Evolutionary conservation across 192 early-diverging fungal genomes (phyloP), one percentile per base, ranked within the genome.

Genomic region (Mortierella alpina): DNA sequence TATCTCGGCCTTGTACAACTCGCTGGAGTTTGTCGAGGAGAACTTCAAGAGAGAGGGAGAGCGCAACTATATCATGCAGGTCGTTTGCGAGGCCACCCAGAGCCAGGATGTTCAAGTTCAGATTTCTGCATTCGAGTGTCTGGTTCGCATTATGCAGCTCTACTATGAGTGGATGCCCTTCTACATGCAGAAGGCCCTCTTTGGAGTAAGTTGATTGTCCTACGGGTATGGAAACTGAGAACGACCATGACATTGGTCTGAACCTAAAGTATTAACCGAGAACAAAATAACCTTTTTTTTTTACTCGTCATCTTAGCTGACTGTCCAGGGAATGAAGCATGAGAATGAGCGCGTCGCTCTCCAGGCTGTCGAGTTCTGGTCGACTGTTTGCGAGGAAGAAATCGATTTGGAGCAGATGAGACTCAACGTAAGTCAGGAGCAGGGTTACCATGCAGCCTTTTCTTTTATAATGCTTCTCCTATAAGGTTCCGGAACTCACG

Each of bases 361-460:
- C 72, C 98, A 99, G 82, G 98, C 97, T 54, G 93, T 99, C 70
- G 98, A 99, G 86, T 99, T 99, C 82, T 99, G 98, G 98, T 97
- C 96, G 11, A 98, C 97, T 42, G 92, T 99, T 39, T 98, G 95
- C 74, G 98, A 99, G 70, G 93, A 93, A 69, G 98, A 99, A 81
- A 89, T 95, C 60, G 93, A 95, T 56, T 74, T 95, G 18, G 83
- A 88, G 18, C 63, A 86, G 12, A 90, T 95, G 23, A 85, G 85
- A 47, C 74, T 84, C 0, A 92, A 96, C 50, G 90, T 88, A 84
- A n/a, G 68, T 49, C 8, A 14, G 8, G 45, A 50, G 15, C 4
- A 42, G 20, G 20, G 12, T 10, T 13, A 50, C 14, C 12, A 4
- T 68, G 23, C 18, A 18, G 10, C 15, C 4, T 50, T 50, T 44